Evolutionary conservation across 2,329 filamentous ascomycete species (phyloP).

Genomic region (Bipolaris oryzae): DNA sequence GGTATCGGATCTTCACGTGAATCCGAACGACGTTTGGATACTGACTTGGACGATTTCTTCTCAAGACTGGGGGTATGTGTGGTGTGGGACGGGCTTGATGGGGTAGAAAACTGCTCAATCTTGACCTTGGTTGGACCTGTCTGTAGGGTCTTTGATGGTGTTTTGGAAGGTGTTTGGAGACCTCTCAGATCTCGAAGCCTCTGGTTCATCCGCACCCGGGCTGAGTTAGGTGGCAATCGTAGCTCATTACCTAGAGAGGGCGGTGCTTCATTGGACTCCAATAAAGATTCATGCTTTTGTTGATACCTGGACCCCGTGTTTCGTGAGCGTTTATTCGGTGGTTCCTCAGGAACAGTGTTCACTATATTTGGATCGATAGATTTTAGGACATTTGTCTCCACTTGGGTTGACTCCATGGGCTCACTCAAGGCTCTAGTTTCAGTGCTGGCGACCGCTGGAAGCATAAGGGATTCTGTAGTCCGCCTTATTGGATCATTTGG

Average conservation of each 20-base stretch:
- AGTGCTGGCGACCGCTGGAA: conserved; percentile 1
- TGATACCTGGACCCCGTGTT: conserved; percentile 10
- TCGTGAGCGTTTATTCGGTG: conserved; percentile 30
- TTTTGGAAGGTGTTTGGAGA: conserved; percentile 22
- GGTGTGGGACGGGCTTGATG: conserved; percentile 10
- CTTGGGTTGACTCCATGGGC: conserved; percentile 15
- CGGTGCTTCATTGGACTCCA: conserved; percentile 37
- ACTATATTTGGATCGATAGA: conserved; percentile 38
- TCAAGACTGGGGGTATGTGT: conserved; percentile 10
- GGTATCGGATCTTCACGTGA: conserved; percentile 16
- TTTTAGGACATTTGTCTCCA: conserved; percentile 21
- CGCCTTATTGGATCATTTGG: background rate
- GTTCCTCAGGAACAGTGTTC: conserved; percentile 15
- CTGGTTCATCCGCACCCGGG: conserved; percentile 36
- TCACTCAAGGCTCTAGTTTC: conserved; percentile 32
- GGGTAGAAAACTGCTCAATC: conserved; percentile 21
- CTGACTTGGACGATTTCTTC: conserved; percentile 1
- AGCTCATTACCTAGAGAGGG: conserved; percentile 21
- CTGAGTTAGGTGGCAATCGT: conserved; percentile 29
- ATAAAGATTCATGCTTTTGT: conserved; percentile 23
- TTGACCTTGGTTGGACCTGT: conserved; percentile 21
- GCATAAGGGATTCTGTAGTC: background rate
- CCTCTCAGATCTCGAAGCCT: conserved; percentile 22
- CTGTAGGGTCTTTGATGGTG: conserved; percentile 12
- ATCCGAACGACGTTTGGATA: conserved; percentile 8